A percentile compares a stretch with the other conserved stretches of the same genome.
phyloP scores from a whole-genome alignment of 1,284 basidiomycete genomes.

The Fomitopsis palustris region DNA sequence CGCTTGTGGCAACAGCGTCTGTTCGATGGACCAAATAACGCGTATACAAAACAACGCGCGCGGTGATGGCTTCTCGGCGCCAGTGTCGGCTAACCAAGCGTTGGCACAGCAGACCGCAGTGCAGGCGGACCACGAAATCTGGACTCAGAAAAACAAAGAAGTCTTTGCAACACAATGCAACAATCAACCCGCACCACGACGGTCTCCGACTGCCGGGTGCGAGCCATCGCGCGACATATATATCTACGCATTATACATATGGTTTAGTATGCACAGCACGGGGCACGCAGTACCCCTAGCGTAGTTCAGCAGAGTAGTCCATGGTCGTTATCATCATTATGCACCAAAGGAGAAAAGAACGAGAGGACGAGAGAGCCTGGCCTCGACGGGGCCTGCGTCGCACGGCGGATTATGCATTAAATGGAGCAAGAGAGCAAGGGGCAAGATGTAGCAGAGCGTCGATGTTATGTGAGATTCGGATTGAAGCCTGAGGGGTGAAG shows the following conservation, averaged over 20 bases:
- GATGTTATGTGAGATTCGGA: too few species aligned
- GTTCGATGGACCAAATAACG: too few species aligned
- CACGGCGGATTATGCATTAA: background rate
- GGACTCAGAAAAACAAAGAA: too few species aligned
- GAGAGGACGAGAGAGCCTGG: background rate
- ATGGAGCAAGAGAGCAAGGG: background rate
- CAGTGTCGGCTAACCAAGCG: too few species aligned
- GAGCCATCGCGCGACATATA: background rate
- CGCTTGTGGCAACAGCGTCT: too few species aligned
- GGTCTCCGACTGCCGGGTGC: too few species aligned
- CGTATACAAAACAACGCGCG: too few species aligned
- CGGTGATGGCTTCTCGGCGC: too few species aligned
- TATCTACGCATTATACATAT: background rate
- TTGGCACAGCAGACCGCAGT: too few species aligned
- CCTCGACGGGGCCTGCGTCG: background rate
- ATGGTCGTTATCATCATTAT: background rate
- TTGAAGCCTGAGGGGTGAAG: background rate
- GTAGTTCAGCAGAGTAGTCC: background rate
- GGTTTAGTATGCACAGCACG: background rate
- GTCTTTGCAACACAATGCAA: too few species aligned
- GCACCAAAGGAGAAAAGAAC: background rate
- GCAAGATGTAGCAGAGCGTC: background rate
- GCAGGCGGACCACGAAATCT: too few species aligned
- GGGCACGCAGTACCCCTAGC: background rate
- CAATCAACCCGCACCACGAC: too few species aligned